Evolutionary conservation across 2,329 filamentous ascomycete genomes (phyloP), one percentile per base, ranked within the genome.

Genomic region (Ascocoryne sarcoides): DNA sequence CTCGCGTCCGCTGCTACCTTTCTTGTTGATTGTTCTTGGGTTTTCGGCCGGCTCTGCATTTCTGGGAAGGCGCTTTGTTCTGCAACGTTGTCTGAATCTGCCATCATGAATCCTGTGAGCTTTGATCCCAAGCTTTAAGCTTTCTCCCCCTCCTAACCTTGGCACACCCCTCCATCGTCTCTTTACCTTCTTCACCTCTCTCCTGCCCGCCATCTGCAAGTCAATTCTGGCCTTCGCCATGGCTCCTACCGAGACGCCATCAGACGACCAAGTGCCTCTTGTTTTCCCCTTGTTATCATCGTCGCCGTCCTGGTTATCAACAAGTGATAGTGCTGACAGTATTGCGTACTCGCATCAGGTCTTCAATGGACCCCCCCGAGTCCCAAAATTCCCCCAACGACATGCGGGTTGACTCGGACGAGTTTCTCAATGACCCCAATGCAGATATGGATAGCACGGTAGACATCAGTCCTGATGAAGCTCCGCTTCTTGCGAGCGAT

Each of bases 371-470:
- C 50, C 48, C 17, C n/a, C 35, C 14, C 7, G 23, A 12, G 7
- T 20, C 32, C 20, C 48, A 54, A 36, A 53, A 58, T 16, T 58
- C 53, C 18, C 54, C 56, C 28, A 60, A 55, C 45, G 53, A 57
- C 20, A 56, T 60, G 54, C 45, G 49, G 15, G 45, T 61, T 28
- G 58, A 60, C 36, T 45, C 54, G 3, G 55, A 58, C 18, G 54
- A 59, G 20, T 49, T 57, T n/a, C 42, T 55, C 21, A 55, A 53
- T 10, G 47, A 51, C 33, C 44, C 42, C 4, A 50, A 56, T 37
- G 62, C 65, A 48, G 61, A 62, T 43, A 57, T 62, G 39, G 62
- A 64, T 48, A 56, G 62, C 19, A 60, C 64, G 49, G 58, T 65
- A 28, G 60, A 63, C 46, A 65, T 66, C 48, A 58, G 55, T 46